Percentiles rank a stretch among this genome's conserved stretches.
These are phyloP conservation scores for Ceriops tagal DNA, from an alignment of 345 rosid species.

Conservation along the genomic window DNA sequence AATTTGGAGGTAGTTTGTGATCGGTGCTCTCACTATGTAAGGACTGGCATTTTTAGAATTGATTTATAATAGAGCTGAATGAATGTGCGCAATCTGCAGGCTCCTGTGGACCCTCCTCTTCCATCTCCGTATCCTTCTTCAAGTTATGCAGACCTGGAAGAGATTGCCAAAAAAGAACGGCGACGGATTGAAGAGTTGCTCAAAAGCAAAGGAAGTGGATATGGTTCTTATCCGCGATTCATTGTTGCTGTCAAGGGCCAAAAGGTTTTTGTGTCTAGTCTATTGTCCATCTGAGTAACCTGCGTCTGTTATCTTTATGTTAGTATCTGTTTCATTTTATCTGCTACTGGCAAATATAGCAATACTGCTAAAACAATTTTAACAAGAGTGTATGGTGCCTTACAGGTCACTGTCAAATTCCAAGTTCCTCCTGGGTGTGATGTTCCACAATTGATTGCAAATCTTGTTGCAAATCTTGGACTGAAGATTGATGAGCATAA, in stretches of 20 bases:
- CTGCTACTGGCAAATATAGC: background rate
- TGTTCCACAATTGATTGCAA: conserved; percentile 68
- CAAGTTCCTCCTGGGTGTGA: conserved; percentile 76
- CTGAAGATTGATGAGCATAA: conserved; percentile 58
- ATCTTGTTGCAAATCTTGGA: conserved; percentile 75
- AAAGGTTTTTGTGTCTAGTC: conserved; percentile 48
- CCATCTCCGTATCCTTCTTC: conserved; percentile 50
- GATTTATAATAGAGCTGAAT: background rate
- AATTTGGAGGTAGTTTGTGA: background rate
- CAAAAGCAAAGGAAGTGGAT: conserved; percentile 46
- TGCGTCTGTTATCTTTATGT: background rate
- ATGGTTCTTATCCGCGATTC: conserved; percentile 66
- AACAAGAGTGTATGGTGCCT: conserved; percentile 9
- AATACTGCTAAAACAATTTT: conserved; percentile 6
- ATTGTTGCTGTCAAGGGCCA: conserved; percentile 79
- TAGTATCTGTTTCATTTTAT: background rate
- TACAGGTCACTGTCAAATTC: conserved; percentile 73
- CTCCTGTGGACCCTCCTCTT: conserved; percentile 32
- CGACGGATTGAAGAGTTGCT: conserved; percentile 57
- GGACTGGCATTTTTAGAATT: background rate
- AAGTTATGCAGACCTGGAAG: conserved; percentile 49
- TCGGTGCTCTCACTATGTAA: background rate
- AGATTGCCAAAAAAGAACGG: conserved; percentile 66
- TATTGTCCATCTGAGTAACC: background rate
- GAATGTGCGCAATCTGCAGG: conserved; percentile 32